Conservation (phyloP, 2,329 filamentous ascomycete species). For the Metarhizium rileyi region DNA sequence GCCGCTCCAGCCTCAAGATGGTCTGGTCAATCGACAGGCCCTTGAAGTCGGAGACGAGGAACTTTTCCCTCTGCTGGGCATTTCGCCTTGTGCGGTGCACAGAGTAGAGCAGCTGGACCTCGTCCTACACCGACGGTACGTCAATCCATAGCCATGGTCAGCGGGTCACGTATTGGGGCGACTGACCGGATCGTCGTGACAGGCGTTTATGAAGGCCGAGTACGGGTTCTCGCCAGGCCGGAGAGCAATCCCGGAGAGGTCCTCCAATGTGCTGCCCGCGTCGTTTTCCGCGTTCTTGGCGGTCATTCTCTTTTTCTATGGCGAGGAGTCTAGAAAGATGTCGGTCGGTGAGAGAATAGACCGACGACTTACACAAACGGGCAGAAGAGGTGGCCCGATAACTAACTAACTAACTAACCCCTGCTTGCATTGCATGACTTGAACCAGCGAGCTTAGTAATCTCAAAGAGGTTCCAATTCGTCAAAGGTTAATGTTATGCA, state of each 20-base stretch:
- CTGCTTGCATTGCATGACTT: no score
- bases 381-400: no score
- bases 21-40: constrained; percentile 70
- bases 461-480: no score
- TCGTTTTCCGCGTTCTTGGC: constrained; percentile 16
- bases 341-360: neutral
- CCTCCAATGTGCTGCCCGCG: constrained; percentile 41
- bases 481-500: no score
- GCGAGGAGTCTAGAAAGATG: no score
- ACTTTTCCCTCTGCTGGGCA: constrained; percentile 61
- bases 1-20: constrained; percentile 58
- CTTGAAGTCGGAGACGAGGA: constrained; percentile 57
- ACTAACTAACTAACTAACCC: no score
- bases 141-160: neutral
- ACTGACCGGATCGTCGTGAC: constrained; percentile 56
- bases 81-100: constrained; percentile 69
- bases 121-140: constrained; percentile 31
- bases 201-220: constrained; percentile 59
- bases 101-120: constrained; percentile 64
- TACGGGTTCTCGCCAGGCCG: constrained; percentile 62
- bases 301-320: no score
- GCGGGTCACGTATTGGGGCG: no score
- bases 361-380: no score
- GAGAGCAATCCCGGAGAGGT: constrained; percentile 41
- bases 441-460: no score